A percentile compares a stretch with the other conserved stretches of the same genome.
These are phyloP conservation scores for Hebeloma cylindrosporum DNA, from an alignment of 768 basidiomycete genomes.

Conservation along the genomic window DNA sequence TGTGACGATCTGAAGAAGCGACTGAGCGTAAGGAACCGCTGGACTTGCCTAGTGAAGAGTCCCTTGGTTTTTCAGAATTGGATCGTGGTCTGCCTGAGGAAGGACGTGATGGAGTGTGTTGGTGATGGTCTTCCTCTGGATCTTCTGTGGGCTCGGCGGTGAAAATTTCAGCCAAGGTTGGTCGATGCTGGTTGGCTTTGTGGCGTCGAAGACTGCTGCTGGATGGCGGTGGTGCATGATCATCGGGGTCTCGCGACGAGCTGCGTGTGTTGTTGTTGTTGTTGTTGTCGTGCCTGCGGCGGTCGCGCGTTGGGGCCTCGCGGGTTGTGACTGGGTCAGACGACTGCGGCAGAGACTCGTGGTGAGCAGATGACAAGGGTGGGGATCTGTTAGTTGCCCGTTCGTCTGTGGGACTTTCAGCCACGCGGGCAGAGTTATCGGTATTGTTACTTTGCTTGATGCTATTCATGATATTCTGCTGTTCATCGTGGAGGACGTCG, in stretches of 20 bases:
- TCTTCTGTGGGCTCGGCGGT: no score
- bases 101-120: no score
- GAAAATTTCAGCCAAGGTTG: no score
- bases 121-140: no score
- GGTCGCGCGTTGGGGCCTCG: no score
- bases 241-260: not conserved
- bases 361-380: not conserved
- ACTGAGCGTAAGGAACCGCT: conserved; percentile 31
- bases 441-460: conserved; percentile 36
- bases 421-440: conserved; percentile 7
- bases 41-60: conserved; percentile 21
- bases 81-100: conserved; percentile 20
- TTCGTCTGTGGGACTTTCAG: conserved; percentile 12
- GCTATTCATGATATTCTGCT: conserved; percentile 46
- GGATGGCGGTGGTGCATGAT: conserved; percentile 5
- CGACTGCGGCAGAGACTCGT: no score
- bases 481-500: conserved; percentile 33
- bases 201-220: no score
- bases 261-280: not conserved
- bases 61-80: conserved; percentile 21
- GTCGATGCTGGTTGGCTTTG: no score
- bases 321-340: no score
- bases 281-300: no score
- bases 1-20: conserved; percentile 26
- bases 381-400: not conserved